Evolutionary conservation across 371 early-diverging fungal genomes (phyloP).

Genomic region (Mortierella sp.): DNA sequence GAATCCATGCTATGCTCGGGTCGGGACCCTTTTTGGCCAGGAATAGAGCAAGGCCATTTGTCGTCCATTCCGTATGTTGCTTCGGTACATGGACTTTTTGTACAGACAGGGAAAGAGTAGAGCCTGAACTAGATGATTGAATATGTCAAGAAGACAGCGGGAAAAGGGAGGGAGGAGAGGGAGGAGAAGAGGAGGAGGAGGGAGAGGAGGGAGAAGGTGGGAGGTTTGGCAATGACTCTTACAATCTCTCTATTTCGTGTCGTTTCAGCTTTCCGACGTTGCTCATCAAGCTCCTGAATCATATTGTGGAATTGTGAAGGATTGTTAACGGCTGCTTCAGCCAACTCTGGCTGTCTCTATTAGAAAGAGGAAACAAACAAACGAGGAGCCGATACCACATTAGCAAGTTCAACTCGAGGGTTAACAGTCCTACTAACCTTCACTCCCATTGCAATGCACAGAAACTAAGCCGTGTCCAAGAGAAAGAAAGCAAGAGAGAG

Average conservation of each 20-base stretch:
- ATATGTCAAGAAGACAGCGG: no score
- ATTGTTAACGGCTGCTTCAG: slow-evolving; percentile 68
- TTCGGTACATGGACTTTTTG: not conserved
- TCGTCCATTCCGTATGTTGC: no score
- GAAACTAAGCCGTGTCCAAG: not conserved
- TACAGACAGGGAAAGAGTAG: not conserved
- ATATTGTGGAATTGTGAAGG: slow-evolving; percentile 65
- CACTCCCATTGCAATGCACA: not conserved
- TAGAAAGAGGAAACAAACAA: not conserved
- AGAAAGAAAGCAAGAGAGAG: no score
- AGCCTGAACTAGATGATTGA: no score
- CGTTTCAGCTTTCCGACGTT: slow-evolving; percentile 60
- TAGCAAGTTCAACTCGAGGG: no score
- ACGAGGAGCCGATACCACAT: not conserved
- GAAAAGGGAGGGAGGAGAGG: not conserved
- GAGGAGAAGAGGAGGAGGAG: no score
- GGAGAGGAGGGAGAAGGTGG: not conserved
- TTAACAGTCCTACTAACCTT: not conserved
- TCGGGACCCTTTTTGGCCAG: no score
- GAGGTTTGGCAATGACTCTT: slow-evolving; percentile 7
- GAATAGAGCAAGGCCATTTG: no score
- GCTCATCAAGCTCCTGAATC: slow-evolving; percentile 67
- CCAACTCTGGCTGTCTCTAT: slow-evolving; percentile 74
- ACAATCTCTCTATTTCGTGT: slow-evolving; percentile 60
- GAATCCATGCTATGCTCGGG: no score